Percentiles rank a stretch among this genome's conserved stretches.
phyloP scores from a whole-genome alignment of 192 early-diverging fungal genomes.

The Backusella morwellensis region DNA sequence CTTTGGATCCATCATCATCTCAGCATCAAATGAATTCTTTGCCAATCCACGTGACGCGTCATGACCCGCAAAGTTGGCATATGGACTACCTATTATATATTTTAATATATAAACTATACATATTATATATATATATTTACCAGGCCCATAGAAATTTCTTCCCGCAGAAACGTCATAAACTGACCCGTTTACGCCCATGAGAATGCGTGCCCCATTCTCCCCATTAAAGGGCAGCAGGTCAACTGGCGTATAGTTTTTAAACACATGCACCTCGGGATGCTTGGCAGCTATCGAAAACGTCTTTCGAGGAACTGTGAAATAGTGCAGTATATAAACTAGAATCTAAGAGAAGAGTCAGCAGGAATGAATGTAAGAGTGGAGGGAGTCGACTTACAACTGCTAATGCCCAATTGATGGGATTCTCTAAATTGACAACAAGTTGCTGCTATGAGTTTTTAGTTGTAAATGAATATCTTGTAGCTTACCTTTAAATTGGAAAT shows the following conservation, averaged over 20 bases:
- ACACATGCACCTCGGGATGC: constrained; percentile 56
- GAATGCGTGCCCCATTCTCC: constrained; percentile 60
- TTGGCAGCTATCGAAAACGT: constrained; percentile 28
- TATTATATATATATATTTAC: constrained; percentile 32
- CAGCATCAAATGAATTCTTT: constrained; percentile 80
- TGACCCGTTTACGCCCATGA: constrained; percentile 78
- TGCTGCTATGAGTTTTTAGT: neutral
- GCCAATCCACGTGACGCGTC: constrained; percentile 96
- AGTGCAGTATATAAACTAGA: constrained; percentile 52
- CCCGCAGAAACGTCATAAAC: constrained; percentile 90
- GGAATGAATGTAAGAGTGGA: neutral
- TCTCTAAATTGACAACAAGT: constrained; percentile 25
- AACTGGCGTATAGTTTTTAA: constrained; percentile 75
- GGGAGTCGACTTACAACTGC: constrained; percentile 31
- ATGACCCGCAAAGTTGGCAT: constrained; percentile 92
- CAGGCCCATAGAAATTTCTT: constrained; percentile 88
- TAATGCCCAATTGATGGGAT: constrained; percentile 74
- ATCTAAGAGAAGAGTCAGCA: constrained; percentile 4
- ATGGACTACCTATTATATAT: constrained; percentile 70
- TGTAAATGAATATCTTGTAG: neutral
- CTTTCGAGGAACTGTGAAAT: constrained; percentile 36
- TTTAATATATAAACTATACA: neutral
- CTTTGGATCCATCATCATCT: constrained; percentile 65
- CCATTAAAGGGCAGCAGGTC: constrained; percentile 79
- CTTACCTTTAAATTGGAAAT: neutral